Conservation (phyloP, 2,329 filamentous ascomycete genomes). For the Penicillium sp. region DNA sequence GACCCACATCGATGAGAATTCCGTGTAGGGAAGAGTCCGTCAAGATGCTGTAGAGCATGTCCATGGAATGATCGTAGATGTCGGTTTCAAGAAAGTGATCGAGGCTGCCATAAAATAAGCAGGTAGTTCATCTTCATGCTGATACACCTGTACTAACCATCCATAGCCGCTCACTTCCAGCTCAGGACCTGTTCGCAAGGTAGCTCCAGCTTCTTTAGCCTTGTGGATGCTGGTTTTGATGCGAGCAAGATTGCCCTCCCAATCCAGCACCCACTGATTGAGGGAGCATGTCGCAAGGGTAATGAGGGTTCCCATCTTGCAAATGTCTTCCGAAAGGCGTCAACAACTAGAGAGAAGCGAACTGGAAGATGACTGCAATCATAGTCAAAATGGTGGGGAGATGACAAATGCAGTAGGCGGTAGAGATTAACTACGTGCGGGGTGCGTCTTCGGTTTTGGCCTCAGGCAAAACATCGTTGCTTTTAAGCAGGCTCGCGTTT, state of each 20-base stretch:
- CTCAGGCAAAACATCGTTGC: no score
- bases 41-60: slow-evolving; percentile 58
- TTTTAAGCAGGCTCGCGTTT: no score
- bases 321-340: no score
- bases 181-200: slow-evolving; percentile 55
- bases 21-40: slow-evolving; percentile 55
- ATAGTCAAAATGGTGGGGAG: no score
- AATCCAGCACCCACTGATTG: slow-evolving; percentile 8
- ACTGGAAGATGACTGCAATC: no score
- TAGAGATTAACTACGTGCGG: no score
- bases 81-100: slow-evolving; percentile 61
- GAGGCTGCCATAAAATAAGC: slow-evolving; percentile 54
- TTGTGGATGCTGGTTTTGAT: slow-evolving; percentile 58
- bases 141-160: background rate
- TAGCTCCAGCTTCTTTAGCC: slow-evolving; percentile 58
- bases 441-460: no score
- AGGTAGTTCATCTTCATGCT: background rate
- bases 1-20: slow-evolving; percentile 62
- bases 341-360: no score
- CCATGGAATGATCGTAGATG: slow-evolving; percentile 55
- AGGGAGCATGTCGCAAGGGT: slow-evolving; percentile 7
- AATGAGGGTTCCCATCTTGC: slow-evolving; percentile 4
- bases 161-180: slow-evolving; percentile 49
- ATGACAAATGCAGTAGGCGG: no score
- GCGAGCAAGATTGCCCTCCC: slow-evolving; percentile 55